Conservation (phyloP, 352 stramenopile genomes). For the Pythium volutum region DNA sequence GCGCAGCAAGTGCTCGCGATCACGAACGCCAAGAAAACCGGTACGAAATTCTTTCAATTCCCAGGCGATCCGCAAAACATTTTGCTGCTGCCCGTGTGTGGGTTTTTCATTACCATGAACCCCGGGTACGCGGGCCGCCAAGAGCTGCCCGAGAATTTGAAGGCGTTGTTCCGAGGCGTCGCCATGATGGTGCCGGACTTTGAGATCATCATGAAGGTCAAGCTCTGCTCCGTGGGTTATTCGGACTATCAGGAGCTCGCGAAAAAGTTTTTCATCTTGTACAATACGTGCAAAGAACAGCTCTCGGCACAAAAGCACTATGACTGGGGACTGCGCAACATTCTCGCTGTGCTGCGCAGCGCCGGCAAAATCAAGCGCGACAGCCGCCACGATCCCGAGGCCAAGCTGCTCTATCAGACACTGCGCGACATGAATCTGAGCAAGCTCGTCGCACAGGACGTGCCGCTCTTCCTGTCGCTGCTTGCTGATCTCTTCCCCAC, state of each 20-base stretch:
- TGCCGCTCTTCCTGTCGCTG: slow-evolving; percentile 96
- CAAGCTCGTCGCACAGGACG: slow-evolving; percentile 98
- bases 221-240: slow-evolving; percentile 92
- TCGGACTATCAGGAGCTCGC: slow-evolving; percentile 90
- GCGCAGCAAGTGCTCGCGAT: slow-evolving; percentile 98
- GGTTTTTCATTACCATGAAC: slow-evolving; percentile 99
- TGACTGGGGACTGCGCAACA: slow-evolving; percentile 91
- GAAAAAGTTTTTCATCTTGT: slow-evolving; percentile 92
- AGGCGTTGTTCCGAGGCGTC: slow-evolving; percentile 90
- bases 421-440: slow-evolving; percentile 98
- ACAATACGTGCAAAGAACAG: slow-evolving; percentile 91
- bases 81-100: slow-evolving; percentile 92
- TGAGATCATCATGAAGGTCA: slow-evolving; percentile 97
- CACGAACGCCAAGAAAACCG: slow-evolving; percentile 97
- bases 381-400: slow-evolving; percentile 84
- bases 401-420: slow-evolving; percentile 87
- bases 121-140: slow-evolving; percentile 97
- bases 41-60: slow-evolving; percentile 96
- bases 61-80: slow-evolving; percentile 97
- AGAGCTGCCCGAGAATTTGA: slow-evolving; percentile 98
- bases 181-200: slow-evolving; percentile 93
- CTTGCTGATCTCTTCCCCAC: slow-evolving; percentile 97
- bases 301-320: slow-evolving; percentile 92
- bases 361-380: slow-evolving; percentile 91
- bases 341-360: slow-evolving; percentile 85